Conservation (phyloP, 495 filamentous ascomycete genomes). For the Penicillium salamii region DNA sequence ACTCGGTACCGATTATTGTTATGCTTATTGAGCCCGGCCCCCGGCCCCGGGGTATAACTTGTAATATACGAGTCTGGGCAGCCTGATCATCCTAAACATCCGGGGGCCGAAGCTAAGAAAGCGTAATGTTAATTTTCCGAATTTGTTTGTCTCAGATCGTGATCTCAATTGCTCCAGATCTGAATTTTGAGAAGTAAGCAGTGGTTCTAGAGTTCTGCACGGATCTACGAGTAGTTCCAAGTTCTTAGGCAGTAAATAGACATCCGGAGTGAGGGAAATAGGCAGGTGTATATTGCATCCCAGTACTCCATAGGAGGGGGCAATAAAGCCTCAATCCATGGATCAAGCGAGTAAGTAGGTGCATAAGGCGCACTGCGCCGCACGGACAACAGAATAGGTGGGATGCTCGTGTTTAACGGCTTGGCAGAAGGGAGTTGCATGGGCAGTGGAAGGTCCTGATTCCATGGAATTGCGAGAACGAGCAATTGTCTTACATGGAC, state of each 20-base stretch:
- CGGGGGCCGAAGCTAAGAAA: not conserved
- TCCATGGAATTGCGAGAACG: not conserved
- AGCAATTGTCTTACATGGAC: slow-evolving; percentile 7
- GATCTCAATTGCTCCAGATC: too few species aligned
- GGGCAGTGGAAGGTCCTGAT: too few species aligned
- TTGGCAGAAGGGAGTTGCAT: too few species aligned
- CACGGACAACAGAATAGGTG: not conserved
- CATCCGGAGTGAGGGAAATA: too few species aligned
- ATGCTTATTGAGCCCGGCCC: not conserved
- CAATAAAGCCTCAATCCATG: not conserved
- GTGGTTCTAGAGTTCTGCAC: too few species aligned
- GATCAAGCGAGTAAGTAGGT: not conserved
- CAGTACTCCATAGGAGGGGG: not conserved
- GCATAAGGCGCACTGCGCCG: not conserved
- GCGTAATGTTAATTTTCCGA: too few species aligned
- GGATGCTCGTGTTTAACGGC: not conserved
- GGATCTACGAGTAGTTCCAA: too few species aligned
- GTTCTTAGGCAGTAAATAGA: too few species aligned
- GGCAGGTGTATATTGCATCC: too few species aligned
- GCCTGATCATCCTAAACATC: not conserved
- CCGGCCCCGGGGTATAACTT: too few species aligned
- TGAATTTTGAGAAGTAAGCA: too few species aligned
- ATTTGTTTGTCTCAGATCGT: too few species aligned
- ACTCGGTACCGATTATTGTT: not conserved
- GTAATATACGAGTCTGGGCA: not conserved